These are phyloP conservation scores for Candida peoriensis DNA, from an alignment of 805 yeast species.

Conservation along the genomic window DNA sequence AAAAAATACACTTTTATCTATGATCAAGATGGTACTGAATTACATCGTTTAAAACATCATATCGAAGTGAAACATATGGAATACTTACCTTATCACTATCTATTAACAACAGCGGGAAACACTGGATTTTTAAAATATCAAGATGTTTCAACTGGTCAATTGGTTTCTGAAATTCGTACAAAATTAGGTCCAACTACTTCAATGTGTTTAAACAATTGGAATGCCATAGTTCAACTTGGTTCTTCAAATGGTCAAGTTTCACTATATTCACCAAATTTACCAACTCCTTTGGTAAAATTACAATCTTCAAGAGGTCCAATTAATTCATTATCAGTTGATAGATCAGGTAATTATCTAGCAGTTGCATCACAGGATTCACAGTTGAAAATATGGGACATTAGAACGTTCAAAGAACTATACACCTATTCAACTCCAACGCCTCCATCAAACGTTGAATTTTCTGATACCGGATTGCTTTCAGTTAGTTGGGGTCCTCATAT, in stretches of 20 bases:
- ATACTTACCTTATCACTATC: slow-evolving; percentile 87
- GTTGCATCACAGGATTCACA: slow-evolving; percentile 84
- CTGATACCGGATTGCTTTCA: slow-evolving; percentile 82
- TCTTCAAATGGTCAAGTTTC: slow-evolving; percentile 91
- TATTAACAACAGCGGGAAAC: slow-evolving; percentile 83
- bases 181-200: slow-evolving; percentile 87
- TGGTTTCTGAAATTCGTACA: slow-evolving; percentile 80
- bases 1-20: slow-evolving; percentile 90
- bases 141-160: slow-evolving; percentile 88
- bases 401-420: slow-evolving; percentile 74
- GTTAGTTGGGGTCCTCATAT: slow-evolving; percentile 97
- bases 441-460: slow-evolving; percentile 69
- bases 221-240: slow-evolving; percentile 91
- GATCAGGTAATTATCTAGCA: slow-evolving; percentile 93
- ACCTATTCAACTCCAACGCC: slow-evolving; percentile 71
- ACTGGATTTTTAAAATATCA: slow-evolving; percentile 88
- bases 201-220: slow-evolving; percentile 91
- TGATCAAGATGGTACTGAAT: slow-evolving; percentile 85
- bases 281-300: slow-evolving; percentile 78
- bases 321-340: slow-evolving; percentile 75
- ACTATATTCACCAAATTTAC: slow-evolving; percentile 88
- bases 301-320: slow-evolving; percentile 85
- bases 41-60: slow-evolving; percentile 89
- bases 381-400: slow-evolving; percentile 88
- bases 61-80: slow-evolving; percentile 78